Evolutionary conservation across 2,329 filamentous ascomycete genomes (phyloP).

Genomic region (Verticillium tricorpus): DNA sequence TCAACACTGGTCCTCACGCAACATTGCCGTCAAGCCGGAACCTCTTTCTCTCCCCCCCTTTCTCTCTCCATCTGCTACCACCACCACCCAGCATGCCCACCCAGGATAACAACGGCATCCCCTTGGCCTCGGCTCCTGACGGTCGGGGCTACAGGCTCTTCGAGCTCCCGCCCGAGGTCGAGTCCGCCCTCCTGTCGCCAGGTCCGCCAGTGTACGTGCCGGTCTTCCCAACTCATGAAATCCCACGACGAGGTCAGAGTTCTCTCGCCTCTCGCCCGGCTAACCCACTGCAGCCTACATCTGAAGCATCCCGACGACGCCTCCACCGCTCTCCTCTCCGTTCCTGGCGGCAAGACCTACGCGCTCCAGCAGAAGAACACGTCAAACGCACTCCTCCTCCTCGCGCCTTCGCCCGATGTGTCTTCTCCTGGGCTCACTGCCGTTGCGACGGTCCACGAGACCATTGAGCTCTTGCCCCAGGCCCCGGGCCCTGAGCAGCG

Average conservation of each 20-base stretch:
- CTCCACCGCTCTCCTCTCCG: neutral
- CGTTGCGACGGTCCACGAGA: conserved; percentile 56
- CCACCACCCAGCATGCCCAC: conserved; percentile 32
- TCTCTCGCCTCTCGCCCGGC: conserved; percentile 1
- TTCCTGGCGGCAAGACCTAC: conserved; percentile 39
- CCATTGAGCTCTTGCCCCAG: conserved; percentile 50
- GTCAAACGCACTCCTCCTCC: conserved; percentile 59
- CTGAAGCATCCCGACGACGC: conserved; percentile 2
- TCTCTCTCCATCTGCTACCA: neutral
- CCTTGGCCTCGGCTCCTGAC: conserved; percentile 44
- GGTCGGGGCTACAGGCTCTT: conserved; percentile 54
- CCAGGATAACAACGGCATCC: conserved; percentile 40
- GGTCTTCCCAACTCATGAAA: neutral
- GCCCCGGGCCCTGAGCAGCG: conserved; percentile 14
- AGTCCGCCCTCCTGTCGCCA: conserved; percentile 49
- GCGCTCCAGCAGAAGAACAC: conserved; percentile 62
- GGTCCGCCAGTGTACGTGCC: conserved; percentile 46
- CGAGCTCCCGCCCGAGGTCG: conserved; percentile 57
- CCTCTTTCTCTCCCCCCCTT: neutral
- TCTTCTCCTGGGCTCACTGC: conserved; percentile 32
- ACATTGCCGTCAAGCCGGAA: neutral
- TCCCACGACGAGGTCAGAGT: neutral
- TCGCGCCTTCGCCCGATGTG: conserved; percentile 28
- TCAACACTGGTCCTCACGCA: neutral
- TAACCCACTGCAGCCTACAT: conserved; percentile 9